Percentiles rank a stretch among this genome's conserved stretches.
These are phyloP conservation scores for Pythium brassicae DNA, from an alignment of 352 stramenopile species.

Conservation along the genomic window DNA sequence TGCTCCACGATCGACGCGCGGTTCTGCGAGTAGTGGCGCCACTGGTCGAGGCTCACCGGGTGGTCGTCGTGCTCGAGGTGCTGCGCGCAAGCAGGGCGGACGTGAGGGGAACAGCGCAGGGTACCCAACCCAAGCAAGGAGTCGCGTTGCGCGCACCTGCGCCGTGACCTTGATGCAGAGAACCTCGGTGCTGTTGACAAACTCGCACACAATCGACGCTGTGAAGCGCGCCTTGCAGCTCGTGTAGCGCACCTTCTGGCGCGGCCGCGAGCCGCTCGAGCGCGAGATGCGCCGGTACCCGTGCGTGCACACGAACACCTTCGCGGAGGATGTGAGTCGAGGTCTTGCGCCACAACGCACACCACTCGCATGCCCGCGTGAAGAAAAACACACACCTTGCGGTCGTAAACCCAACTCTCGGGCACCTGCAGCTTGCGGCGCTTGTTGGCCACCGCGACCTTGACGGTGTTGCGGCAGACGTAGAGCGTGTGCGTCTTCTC, in stretches of 20 bases:
- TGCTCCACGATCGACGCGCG: constrained; percentile 63
- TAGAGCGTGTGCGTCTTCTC: constrained; percentile 81
- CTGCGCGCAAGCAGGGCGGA: constrained; percentile 16
- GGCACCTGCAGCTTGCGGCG: constrained; percentile 67
- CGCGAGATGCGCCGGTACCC: constrained; percentile 65
- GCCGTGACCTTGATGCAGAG: constrained; percentile 67
- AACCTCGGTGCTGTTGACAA: constrained; percentile 41
- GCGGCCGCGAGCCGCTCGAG: constrained; percentile 51
- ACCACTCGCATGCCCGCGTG: too few relatives aligned
- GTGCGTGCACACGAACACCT: constrained; percentile 74
- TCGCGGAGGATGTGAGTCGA: neutral
- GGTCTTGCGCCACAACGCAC: neutral
- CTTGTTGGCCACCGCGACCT: constrained; percentile 68
- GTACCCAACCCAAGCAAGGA: too few relatives aligned
- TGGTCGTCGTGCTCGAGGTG: constrained; percentile 66
- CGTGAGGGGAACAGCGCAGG: too few relatives aligned
- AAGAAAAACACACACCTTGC: constrained; percentile 29
- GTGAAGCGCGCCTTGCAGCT: constrained; percentile 68
- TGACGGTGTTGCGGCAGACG: constrained; percentile 74
- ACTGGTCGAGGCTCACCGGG: constrained; percentile 57
- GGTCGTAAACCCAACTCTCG: constrained; percentile 58
- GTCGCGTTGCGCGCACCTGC: too few relatives aligned
- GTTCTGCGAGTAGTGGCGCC: constrained; percentile 79
- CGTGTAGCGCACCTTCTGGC: constrained; percentile 67
- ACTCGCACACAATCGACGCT: constrained; percentile 48